Base-by-base conservation (phyloP, 345 rosid species). In the Eucalyptus tenuipes region DNA sequence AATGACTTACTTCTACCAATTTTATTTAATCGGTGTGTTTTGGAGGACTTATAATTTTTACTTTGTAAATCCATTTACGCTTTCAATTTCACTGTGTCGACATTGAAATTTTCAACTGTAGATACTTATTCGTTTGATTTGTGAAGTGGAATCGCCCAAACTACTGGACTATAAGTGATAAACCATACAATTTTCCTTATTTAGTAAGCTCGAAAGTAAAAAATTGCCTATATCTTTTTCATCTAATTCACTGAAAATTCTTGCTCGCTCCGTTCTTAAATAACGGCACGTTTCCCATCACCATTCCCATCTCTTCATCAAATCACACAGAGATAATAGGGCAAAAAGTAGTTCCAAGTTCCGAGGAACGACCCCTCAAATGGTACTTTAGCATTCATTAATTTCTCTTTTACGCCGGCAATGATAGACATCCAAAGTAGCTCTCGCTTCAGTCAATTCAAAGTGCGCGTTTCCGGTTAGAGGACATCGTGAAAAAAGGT, bases 1-100 rank as follows among this genome's bases (percentile, higher is more conserved):
- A 27, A 59, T 59, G 66, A 27, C 2, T 57, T 57, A 10, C 14
- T 25, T 11, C 1, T 27, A 59, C 27, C 3, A 59, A 6, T 5
- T 59, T 59, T 13, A 59, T 24, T 59, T 25, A 12, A 59, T 27
- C 0, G 3, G 11, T 25, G 1, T 25, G 0, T 59, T 25, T 59
- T 0, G 1, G 1, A 4, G 27, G 66, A 25, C 2, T 59, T 59
- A 59, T 59, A 59, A 59, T 25, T 59, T 59, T 12, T 12, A 59
- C 53, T 17, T 50, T 17, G 9, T 3, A 17, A 50, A 50, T 50
- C 27, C 0, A 55, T 55, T 55, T 8, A 55, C 6, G 5, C 11
- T 55, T 29, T 29, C 33, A 61, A 29, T 3, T 29, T 61, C 33
- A 61, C 16, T 61, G 9, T 29, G 10, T 13, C 1, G 71, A 13